Percentiles rank a stretch among this genome's conserved stretches.
Conservation (phyloP, 805 yeast species). For the Spathaspora arborariae region DNA sequence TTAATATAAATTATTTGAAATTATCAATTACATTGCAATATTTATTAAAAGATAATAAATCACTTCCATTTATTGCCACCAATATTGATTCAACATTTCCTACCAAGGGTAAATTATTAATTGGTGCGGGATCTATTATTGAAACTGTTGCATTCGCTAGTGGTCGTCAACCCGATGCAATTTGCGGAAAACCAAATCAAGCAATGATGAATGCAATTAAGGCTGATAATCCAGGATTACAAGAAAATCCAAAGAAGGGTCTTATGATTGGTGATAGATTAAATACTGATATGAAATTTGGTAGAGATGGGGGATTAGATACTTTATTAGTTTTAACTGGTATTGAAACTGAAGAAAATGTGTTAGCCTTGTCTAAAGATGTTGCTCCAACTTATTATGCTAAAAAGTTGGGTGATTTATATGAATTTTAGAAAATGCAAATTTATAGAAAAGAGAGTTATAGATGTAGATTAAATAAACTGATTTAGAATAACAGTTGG, state of each 20-base stretch:
- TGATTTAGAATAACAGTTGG: background rate
- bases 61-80: conserved; percentile 80
- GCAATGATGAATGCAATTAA: conserved; percentile 89
- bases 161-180: conserved; percentile 78
- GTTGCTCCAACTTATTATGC: conserved; percentile 67
- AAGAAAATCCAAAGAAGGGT: conserved; percentile 55
- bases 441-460: background rate
- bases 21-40: conserved; percentile 81
- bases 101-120: conserved; percentile 74
- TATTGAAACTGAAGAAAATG: conserved; percentile 72
- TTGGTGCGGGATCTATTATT: conserved; percentile 94
- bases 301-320: conserved; percentile 79
- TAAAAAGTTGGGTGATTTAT: conserved; percentile 72
- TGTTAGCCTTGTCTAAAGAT: conserved; percentile 35
- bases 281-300: conserved; percentile 93
- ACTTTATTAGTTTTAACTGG: conserved; percentile 90
- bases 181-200: conserved; percentile 87
- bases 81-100: conserved; percentile 96
- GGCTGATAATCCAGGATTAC: conserved; percentile 47
- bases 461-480: background rate
- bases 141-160: conserved; percentile 70
- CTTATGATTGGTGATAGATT: conserved; percentile 95
- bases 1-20: conserved; percentile 74
- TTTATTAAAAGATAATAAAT: conserved; percentile 51
- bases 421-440: conserved; percentile 40